A percentile compares a stretch with the other conserved stretches of the same genome.
Evolutionary conservation across 345 rosid genomes (phyloP).

Genomic region (Gossypium stocksii): DNA sequence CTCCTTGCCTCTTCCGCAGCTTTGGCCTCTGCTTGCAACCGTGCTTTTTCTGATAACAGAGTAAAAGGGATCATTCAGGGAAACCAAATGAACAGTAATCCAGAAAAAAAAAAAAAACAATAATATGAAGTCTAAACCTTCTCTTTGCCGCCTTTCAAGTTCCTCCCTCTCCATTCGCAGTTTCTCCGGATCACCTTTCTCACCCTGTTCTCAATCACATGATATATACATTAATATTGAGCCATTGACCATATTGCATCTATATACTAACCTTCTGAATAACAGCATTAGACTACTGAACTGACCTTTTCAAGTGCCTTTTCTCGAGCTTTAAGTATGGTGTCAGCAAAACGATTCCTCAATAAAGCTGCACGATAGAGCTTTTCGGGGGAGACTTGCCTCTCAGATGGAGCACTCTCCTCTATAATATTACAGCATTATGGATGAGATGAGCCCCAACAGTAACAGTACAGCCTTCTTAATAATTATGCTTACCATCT

Average conservation of each 20-base stretch:
- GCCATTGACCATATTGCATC: neutral
- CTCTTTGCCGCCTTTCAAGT: conserved; percentile 68
- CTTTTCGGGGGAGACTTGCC: conserved; percentile 83
- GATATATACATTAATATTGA: neutral
- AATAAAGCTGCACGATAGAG: conserved; percentile 76
- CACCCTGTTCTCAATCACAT: conserved; percentile 42
- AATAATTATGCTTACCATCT: conserved; percentile 74
- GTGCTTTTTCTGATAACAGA: conserved; percentile 60
- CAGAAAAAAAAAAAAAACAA: neutral
- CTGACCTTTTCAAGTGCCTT: conserved; percentile 82
- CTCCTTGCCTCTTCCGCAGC: conserved; percentile 78
- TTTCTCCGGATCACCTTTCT: conserved; percentile 74
- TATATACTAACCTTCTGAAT: neutral
- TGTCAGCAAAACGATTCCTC: conserved; percentile 86
- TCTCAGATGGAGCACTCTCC: conserved; percentile 70
- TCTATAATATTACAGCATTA: conserved; percentile 55
- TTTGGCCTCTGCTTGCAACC: conserved; percentile 78
- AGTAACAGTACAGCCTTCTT: conserved; percentile 42
- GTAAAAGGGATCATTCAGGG: neutral
- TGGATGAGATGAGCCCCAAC: conserved; percentile 46
- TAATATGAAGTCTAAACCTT: conserved; percentile 42
- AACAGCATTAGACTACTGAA: neutral
- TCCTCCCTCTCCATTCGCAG: conserved; percentile 68
- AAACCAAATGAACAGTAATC: neutral
- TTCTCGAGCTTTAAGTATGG: conserved; percentile 84